Conservation (phyloP, 305 asterid genomes). For the Andrographis paniculata region DNA sequence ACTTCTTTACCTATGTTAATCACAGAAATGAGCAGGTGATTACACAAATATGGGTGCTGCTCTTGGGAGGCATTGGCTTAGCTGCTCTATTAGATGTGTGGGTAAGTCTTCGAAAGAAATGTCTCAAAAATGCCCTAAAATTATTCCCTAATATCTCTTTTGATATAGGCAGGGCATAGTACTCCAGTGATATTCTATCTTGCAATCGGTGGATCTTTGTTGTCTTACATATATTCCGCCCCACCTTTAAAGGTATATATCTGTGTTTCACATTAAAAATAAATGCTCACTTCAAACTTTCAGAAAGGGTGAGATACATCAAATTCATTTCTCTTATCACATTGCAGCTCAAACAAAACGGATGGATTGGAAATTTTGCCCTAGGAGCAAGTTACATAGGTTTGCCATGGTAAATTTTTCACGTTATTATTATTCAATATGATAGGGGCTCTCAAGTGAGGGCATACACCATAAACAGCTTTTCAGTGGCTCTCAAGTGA, state of each 20-base stretch:
- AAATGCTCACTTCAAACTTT: constrained; percentile 3
- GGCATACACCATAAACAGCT: constrained; percentile 6
- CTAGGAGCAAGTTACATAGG: constrained; percentile 95
- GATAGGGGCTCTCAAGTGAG: neutral
- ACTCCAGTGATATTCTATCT: constrained; percentile 77
- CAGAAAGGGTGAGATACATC: neutral
- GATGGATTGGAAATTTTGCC: constrained; percentile 97
- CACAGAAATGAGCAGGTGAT: constrained; percentile 51
- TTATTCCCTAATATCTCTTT: constrained; percentile 20
- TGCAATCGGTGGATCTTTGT: constrained; percentile 88
- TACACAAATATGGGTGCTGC: constrained; percentile 96
- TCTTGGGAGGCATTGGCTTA: constrained; percentile 80
- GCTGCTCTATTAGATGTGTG: constrained; percentile 84
- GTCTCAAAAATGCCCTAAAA: constrained; percentile 8
- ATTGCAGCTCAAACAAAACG: constrained; percentile 92
- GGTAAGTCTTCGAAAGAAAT: constrained; percentile 44
- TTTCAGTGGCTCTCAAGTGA: too few species aligned
- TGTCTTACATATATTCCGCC: constrained; percentile 95
- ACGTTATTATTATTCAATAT: constrained; percentile 14
- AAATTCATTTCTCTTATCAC: neutral
- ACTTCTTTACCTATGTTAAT: constrained; percentile 17
- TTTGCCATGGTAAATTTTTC: constrained; percentile 66
- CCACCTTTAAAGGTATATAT: constrained; percentile 81
- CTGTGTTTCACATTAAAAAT: constrained; percentile 13
- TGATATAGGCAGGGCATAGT: constrained; percentile 74